phyloP scores from a whole-genome alignment of 2,329 filamentous ascomycete genomes.

The Samsoniella hepiali region DNA sequence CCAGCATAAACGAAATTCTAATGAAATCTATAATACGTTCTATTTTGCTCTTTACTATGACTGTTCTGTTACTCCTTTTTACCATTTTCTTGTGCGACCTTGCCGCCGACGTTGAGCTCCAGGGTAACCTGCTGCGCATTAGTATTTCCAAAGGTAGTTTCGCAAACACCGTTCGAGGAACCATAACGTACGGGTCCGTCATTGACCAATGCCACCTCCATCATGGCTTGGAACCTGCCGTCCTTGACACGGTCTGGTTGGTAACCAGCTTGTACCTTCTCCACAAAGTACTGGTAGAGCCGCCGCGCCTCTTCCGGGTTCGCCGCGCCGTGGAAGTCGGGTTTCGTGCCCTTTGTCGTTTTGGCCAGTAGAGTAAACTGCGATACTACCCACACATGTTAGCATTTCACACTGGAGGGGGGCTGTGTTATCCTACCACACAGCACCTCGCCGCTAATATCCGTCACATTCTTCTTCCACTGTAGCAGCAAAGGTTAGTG shows the following conservation, averaged over 20 bases:
- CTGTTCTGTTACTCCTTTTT: neutral
- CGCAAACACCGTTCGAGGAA: too few relatives aligned
- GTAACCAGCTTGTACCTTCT: conserved; percentile 71
- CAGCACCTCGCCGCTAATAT: conserved; percentile 88
- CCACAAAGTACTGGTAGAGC: conserved; percentile 81
- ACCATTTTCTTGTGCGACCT: conserved; percentile 1
- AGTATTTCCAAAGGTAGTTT: neutral
- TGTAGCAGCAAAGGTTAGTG: conserved; percentile 35
- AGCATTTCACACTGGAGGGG: neutral
- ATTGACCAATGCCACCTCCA: conserved; percentile 92
- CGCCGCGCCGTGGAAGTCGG: conserved; percentile 88
- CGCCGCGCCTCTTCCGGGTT: conserved; percentile 72
- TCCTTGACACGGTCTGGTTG: conserved; percentile 75
- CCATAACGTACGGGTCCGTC: conserved; percentile 61
- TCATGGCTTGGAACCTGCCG: conserved; percentile 98
- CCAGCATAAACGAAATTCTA: neutral
- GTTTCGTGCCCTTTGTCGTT: conserved; percentile 94
- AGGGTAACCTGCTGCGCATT: conserved; percentile 2
- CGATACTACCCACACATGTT: conserved; percentile 60
- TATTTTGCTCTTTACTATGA: neutral
- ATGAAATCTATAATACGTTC: neutral
- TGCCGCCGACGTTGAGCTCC: conserved; percentile 15
- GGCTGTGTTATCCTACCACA: conserved; percentile 62
- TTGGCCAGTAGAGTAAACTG: conserved; percentile 93
- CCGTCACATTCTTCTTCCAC: conserved; percentile 89